Percentiles rank a stretch among this genome's conserved stretches.
phyloP scores from a whole-genome alignment of 163 green algal species.

The Volvox carteri region DNA sequence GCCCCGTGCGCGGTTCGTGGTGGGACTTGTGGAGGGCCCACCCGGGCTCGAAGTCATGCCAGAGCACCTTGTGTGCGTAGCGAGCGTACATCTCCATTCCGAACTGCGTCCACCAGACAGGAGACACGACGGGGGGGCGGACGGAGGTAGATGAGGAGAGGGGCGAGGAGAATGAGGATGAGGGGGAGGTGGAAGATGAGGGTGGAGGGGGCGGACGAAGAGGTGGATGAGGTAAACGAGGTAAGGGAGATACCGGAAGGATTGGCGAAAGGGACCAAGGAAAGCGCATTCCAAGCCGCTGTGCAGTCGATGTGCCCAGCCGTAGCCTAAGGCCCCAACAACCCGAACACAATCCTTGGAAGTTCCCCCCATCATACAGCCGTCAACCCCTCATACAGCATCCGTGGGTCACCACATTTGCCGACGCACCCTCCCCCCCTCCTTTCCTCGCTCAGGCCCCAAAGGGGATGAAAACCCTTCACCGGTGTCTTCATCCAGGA shows the following conservation, averaged over 20 bases:
- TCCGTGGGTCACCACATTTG: too few species aligned
- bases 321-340: too few species aligned
- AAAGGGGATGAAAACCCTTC: too few species aligned
- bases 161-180: background rate
- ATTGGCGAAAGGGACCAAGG: background rate
- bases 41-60: constrained; percentile 90
- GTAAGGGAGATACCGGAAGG: background rate
- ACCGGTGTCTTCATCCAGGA: too few species aligned
- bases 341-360: too few species aligned
- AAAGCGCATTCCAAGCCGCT: background rate
- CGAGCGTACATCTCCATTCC: constrained; percentile 97
- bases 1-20: constrained; percentile 89
- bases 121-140: too few species aligned
- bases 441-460: too few species aligned
- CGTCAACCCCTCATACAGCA: too few species aligned
- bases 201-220: background rate
- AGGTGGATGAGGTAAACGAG: background rate
- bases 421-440: too few species aligned
- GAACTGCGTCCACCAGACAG: too few species aligned
- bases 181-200: background rate
- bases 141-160: background rate
- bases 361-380: too few species aligned
- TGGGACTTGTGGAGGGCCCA: constrained; percentile 94
- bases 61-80: constrained; percentile 93
- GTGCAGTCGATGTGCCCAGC: too few species aligned